Evolutionary conservation across 1,284 basidiomycete genomes (phyloP), one percentile per base, ranked within the genome.

Genomic region (Fistulina hepatica): DNA sequence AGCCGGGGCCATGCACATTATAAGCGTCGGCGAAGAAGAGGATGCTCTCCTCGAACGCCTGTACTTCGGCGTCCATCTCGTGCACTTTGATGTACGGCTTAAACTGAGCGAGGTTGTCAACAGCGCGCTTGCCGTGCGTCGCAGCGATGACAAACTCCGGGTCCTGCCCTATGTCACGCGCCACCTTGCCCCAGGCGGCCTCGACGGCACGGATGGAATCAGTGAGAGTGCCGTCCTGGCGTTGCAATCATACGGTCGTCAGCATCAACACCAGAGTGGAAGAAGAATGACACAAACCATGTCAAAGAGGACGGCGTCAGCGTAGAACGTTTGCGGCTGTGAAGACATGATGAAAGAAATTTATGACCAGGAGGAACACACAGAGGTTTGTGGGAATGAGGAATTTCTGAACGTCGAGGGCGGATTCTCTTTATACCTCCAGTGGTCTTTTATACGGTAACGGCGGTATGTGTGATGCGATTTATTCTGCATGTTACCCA

Each of bases 121-220:
- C 63, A 5, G 76, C 76, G 33, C 77, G 76, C 52, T 82, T 78
- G 51, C 82, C 82, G 54, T 85, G 82, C 10, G 81, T 84, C 27
- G 78, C 78, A 21, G 72, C 71, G 52, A 80, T 80, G 43, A 81
- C 74, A 40, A 70, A 65, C 42, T 60, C 61, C 9, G 75, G 76
- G 55, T 81, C 75, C 54, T 75, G 70, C 37, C 74, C 76, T 33
- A 81, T 70, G 54, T 81, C 77, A 30, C 62, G 61, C 3, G 82
- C 81, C 35, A 85, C 80, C 48, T 76, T 77, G 23, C 71, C 72
- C 82, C 82, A 85, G 6, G 82, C 82, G 5, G 79, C 78, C 55
- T 85, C 82, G 45, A 84, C 79, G 7, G 82, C 81, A 17, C 74
- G 63, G 52, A 83, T 83, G 20, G 78, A 81, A 53, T 83, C 78